phyloP scores from a whole-genome alignment of 345 rosid genomes.

The Arabis alpina region DNA sequence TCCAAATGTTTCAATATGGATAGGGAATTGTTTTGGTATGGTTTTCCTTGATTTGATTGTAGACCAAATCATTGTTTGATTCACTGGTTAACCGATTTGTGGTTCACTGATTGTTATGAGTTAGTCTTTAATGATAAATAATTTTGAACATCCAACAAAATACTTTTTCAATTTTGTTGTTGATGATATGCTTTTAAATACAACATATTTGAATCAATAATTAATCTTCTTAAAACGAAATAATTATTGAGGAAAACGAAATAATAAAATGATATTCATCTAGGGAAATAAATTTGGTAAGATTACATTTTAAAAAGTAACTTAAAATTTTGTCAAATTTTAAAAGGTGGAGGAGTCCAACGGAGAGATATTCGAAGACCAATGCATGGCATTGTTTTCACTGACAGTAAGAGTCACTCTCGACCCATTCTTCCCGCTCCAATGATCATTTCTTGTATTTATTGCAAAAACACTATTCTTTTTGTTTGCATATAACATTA shows the following conservation, averaged over 20 bases:
- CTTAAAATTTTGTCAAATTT: neutral
- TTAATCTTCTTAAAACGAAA: neutral
- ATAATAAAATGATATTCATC: neutral
- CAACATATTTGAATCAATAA: too few species aligned
- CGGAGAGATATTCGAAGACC: slow-evolving; percentile 16
- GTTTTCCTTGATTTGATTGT: slow-evolving; percentile 16
- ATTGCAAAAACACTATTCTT: neutral
- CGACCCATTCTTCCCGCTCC: slow-evolving; percentile 22
- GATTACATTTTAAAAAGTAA: neutral
- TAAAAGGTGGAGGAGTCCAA: neutral
- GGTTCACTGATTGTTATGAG: slow-evolving; percentile 10
- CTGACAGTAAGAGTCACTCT: slow-evolving; percentile 19
- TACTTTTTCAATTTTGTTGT: neutral
- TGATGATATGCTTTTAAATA: neutral
- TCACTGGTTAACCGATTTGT: neutral
- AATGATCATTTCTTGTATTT: neutral
- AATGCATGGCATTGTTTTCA: slow-evolving; percentile 34
- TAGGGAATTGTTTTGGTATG: neutral
- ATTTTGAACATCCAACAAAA: too few species aligned
- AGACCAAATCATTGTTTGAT: slow-evolving; percentile 5
- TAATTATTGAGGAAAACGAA: neutral
- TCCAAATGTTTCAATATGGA: slow-evolving; percentile 10
- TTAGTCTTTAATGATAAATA: neutral
- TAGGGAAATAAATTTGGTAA: neutral
- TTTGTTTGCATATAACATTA: neutral